Evolutionary conservation across 73 alveolate species (phyloP).

Genomic region (Blepharisma stoltei): DNA sequence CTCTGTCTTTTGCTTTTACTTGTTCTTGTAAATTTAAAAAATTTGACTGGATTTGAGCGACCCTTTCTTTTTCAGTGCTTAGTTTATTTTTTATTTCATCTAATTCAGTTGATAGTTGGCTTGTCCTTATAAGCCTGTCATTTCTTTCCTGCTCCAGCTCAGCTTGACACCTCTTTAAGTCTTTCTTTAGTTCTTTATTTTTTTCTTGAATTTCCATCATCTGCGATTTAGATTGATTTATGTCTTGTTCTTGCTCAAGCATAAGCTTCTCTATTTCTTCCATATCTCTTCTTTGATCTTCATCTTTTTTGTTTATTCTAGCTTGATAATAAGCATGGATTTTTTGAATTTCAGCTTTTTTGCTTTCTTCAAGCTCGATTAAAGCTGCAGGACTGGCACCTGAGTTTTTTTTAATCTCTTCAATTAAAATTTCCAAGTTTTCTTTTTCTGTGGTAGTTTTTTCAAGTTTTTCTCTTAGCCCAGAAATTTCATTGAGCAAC

Average conservation of each 20-base stretch:
- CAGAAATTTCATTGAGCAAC: slow-evolving; percentile 9
- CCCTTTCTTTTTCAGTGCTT: not conserved
- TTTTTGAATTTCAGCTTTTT: slow-evolving; percentile 33
- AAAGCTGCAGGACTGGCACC: not conserved
- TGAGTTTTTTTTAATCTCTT: not conserved
- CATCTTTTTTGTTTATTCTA: slow-evolving; percentile 41
- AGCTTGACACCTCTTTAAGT: slow-evolving; percentile 18
- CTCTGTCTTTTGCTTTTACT: too few species aligned
- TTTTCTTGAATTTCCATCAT: slow-evolving; percentile 12
- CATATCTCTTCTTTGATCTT: slow-evolving; percentile 44
- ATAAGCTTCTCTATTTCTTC: slow-evolving; percentile 50
- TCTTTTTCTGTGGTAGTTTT: slow-evolving; percentile 12
- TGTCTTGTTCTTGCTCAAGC: slow-evolving; percentile 50
- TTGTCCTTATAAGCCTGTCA: slow-evolving; percentile 20
- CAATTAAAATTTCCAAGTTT: slow-evolving; percentile 6
- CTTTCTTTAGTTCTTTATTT: slow-evolving; percentile 27
- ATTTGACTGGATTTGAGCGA: too few species aligned
- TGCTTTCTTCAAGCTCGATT: not conserved
- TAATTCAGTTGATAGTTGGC: slow-evolving; percentile 23
- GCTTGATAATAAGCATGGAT: slow-evolving; percentile 29
- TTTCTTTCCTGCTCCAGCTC: slow-evolving; percentile 32
- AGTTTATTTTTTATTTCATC: slow-evolving; percentile 32
- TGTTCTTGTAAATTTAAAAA: too few species aligned
- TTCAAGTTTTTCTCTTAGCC: not conserved
- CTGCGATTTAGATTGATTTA: not conserved